Conservation (phyloP, 192 early-diverging fungal genomes). For the Coemansia sp. region DNA sequence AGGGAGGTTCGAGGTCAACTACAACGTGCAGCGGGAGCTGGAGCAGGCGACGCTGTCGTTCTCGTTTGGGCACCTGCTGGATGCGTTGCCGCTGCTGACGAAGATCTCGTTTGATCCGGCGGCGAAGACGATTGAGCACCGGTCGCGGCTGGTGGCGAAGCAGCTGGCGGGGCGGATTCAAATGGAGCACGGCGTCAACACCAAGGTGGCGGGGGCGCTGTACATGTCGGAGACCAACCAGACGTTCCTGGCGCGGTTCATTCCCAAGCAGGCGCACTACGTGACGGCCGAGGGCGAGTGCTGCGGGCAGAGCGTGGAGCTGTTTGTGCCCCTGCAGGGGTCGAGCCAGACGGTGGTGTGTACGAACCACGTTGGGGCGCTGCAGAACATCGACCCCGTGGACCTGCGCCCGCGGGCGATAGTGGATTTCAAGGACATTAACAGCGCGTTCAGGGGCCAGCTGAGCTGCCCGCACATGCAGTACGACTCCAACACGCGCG, state of each 20-base stretch:
- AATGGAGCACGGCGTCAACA: conserved; percentile 67
- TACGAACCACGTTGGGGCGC: conserved; percentile 67
- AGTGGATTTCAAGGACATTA: conserved; percentile 62
- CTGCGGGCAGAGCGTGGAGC: conserved; percentile 62
- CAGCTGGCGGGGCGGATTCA: conserved; percentile 64
- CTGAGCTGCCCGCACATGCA: conserved; percentile 69
- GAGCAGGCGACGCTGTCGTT: conserved; percentile 70
- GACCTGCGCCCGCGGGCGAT: conserved; percentile 64
- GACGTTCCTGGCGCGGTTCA: conserved; percentile 64
- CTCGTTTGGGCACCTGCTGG: conserved; percentile 71
- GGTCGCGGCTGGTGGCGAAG: conserved; percentile 63
- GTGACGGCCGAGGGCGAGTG: conserved; percentile 65
- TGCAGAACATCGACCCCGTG: conserved; percentile 68
- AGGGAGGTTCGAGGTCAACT: conserved; percentile 66
- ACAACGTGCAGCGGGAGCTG: conserved; percentile 60
- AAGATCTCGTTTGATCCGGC: conserved; percentile 64
- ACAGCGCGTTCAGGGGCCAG: conserved; percentile 63
- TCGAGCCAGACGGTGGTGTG: conserved; percentile 64
- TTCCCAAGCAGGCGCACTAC: conserved; percentile 58
- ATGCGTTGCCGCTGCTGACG: conserved; percentile 70
- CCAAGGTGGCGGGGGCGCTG: conserved; percentile 64
- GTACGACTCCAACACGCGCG: conserved; percentile 67
- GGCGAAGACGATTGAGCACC: conserved; percentile 59
- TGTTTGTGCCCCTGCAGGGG: conserved; percentile 60
- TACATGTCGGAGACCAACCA: conserved; percentile 71